phyloP scores from a whole-genome alignment of 2,329 filamentous ascomycete genomes.

The Paraconiothyrium brasiliense region DNA sequence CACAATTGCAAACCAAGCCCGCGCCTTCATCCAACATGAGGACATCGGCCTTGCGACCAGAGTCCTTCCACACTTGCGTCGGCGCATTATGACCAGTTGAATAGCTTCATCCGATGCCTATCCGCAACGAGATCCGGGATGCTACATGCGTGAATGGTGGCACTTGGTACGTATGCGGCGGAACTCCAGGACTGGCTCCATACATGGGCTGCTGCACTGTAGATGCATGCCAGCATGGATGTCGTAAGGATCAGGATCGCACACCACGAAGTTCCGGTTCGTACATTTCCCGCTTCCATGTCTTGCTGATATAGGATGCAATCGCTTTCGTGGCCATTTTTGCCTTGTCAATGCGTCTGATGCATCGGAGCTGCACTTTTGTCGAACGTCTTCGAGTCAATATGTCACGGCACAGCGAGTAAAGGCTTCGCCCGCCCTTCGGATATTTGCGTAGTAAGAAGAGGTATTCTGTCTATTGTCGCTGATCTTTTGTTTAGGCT shows the following conservation, averaged over 20 bases:
- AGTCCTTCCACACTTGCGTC: conserved; percentile 1
- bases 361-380: background rate
- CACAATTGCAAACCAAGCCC: conserved; percentile 3
- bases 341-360: conserved; percentile 7
- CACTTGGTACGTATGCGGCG: conserved; percentile 32
- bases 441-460: background rate
- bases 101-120: conserved; percentile 23
- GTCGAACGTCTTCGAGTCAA: background rate
- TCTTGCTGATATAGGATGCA: background rate
- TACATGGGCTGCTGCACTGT: conserved; percentile 39
- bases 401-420: background rate
- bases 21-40: background rate
- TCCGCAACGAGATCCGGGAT: conserved; percentile 15
- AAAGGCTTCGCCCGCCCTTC: background rate
- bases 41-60: conserved; percentile 2
- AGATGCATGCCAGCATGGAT: conserved; percentile 33
- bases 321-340: conserved; percentile 14
- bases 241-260: conserved; percentile 30
- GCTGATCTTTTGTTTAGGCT: conserved; percentile 12
- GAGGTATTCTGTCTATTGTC: background rate
- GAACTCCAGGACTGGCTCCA: background rate
- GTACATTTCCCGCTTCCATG: conserved; percentile 16
- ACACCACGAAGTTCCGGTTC: conserved; percentile 30
- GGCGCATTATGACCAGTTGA: background rate
- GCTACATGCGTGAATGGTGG: conserved; percentile 28